Evolutionary conservation across 2,329 filamentous ascomycete genomes (phyloP), one percentile per base, ranked within the genome.

Genomic region (Penicillium sp.): DNA sequence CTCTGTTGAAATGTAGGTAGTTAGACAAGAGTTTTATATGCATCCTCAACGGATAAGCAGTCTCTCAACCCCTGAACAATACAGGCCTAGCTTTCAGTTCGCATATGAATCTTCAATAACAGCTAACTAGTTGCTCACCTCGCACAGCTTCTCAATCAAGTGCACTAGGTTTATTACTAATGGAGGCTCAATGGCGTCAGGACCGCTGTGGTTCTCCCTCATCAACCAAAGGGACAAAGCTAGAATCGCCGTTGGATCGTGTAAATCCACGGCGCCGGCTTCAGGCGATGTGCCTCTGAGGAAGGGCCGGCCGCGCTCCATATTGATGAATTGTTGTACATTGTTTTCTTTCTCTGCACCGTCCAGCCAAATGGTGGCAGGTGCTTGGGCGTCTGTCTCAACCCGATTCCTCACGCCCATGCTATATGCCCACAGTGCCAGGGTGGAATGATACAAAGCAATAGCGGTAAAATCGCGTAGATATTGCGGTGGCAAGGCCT

Each of bases 171-270:
- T 55, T 20, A 49, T 23, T 16, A 55, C 53, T 23, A 55, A 28
- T 3, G 53, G 46, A 12, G 53, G 53, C 26, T 24, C 24, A 14
- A 12, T 11, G 5, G 28, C 18, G 12, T 20, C 8, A 20, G 16
- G 30, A 2, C 18, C 16, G n/a, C 21, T 8, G 11, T 50, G 26
- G 79, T 81, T 60, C 12, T 55, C 18, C 14, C 43, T 43, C 59
- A 60, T 59, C 21, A 60, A 23, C n/a, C 12, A 40, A 2, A 60
- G 14, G 3, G 49, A 30, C 23, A 54, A 24, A 9, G 42, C 54
- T 28, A 60, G 30, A 6, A 55, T 47, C 3, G 43, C 43, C 21
- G 33, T 35, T 20, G 53, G 53, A 28, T 55, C 33, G 18, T 50
- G 38, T 21, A 55, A 8, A n/a, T 47, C 8, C 3, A 54, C 57